Percentiles rank a stretch among this genome's conserved stretches.
Evolutionary conservation across 805 yeast species (phyloP).

Genomic region (Candida easanensis): DNA sequence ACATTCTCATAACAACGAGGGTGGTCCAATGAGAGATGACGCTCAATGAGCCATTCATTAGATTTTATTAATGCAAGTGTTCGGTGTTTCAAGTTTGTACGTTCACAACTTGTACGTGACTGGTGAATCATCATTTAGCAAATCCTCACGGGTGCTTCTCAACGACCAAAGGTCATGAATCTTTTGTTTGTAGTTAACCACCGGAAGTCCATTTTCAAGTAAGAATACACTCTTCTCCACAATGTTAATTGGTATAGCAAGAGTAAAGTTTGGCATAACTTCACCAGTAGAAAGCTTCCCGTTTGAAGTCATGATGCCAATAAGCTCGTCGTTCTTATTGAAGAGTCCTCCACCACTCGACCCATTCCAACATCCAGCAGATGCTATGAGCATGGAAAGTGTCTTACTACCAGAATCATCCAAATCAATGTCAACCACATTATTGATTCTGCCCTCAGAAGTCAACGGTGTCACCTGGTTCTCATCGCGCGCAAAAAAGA

Average conservation of each 20-base stretch:
- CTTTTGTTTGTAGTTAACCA: slow-evolving; percentile 14
- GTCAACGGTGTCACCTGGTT: slow-evolving; percentile 20
- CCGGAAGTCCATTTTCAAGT: slow-evolving; percentile 10
- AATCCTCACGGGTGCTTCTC: slow-evolving; percentile 19
- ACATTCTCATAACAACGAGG: too few species aligned
- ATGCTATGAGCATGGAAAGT: slow-evolving; percentile 21
- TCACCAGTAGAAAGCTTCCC: slow-evolving; percentile 28
- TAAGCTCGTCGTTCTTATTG: slow-evolving; percentile 21
- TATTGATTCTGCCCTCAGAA: slow-evolving; percentile 23
- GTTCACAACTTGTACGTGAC: slow-evolving; percentile 4
- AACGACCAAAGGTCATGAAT: slow-evolving; percentile 25
- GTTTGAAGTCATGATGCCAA: slow-evolving; percentile 30
- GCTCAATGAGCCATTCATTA: too few species aligned
- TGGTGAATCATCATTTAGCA: slow-evolving; percentile 3
- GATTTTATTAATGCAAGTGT: too few species aligned
- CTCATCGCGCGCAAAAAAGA: slow-evolving; percentile 15
- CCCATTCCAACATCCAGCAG: slow-evolving; percentile 31
- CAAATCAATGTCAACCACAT: slow-evolving; percentile 13
- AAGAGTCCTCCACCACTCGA: slow-evolving; percentile 31
- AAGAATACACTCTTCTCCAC: slow-evolving; percentile 23
- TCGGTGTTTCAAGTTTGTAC: too few species aligned
- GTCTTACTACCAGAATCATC: slow-evolving; percentile 9
- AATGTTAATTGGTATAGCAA: slow-evolving; percentile 26
- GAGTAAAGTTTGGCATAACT: slow-evolving; percentile 27
- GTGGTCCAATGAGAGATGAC: too few species aligned